Base-by-base conservation (phyloP, 352 stramenopile genomes). In the Pythium chondricola region DNA sequence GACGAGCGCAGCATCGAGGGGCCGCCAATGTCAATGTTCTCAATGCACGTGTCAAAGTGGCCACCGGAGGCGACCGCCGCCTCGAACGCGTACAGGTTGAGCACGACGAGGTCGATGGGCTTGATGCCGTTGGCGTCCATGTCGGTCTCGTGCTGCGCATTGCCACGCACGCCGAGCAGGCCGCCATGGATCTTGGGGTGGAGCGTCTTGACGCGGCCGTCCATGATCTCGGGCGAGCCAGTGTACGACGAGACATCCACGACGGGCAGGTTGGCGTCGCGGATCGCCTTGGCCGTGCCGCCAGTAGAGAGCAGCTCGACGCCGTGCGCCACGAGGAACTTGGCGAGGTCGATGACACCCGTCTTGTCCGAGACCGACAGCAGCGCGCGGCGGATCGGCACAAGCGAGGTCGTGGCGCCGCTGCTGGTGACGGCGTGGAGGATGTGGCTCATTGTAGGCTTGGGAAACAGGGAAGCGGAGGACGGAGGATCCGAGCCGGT, bases 11-110 rank as follows among this genome's bases (percentile, higher is more conserved):
- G 76, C 97, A 99, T 99, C 43, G 86, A 98, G 17, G 97, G 97
- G 11, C 97, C 97, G 37, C 97, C 97, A 73, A 99, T 99, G 69
- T 99, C 97, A 65, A 99, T 99, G 80, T 99, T 99, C 70, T 99
- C 97, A 62, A 99, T 98, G 80, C 96, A 99, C 58, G 96, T 98
- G 64, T 98, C 95, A 63, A 99, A 99, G 54, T 91, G 78, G 20
- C 82, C 69, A 32, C 79, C 81, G 26, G 71, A 84, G 16, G 90
- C 86, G 14, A 99, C 97, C 4, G 97, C 98, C 4, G 85, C 81
- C 63, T 99, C 95, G 62, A 99, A 99, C 14, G 97, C 95, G 74
- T 99, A 99, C 25, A 99, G 71, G 71, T 99, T 99, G 38, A 99
- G 77, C 54, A 99, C 92, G 16, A 99, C 98, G 56, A 99, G 86